Percentiles rank a stretch among this genome's conserved stretches.
These are phyloP conservation scores for Pseudoneurospora amorphoporcata DNA, from an alignment of 495 filamentous ascomycete species.

Conservation along the genomic window DNA sequence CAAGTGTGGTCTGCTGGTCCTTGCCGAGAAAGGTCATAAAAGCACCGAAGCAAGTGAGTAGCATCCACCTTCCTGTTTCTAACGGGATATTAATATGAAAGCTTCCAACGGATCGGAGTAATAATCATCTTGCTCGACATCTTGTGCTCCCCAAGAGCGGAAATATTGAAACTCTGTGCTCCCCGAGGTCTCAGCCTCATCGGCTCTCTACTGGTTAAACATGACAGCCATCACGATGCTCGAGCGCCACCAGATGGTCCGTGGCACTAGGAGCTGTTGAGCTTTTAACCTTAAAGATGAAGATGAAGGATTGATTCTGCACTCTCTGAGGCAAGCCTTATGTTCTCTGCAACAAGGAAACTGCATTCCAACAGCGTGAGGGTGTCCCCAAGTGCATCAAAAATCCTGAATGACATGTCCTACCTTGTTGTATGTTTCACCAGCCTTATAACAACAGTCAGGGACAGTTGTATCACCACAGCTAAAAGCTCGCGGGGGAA, in stretches of 20 bases:
- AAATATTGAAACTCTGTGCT: not conserved
- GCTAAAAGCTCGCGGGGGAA: not conserved
- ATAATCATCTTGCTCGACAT: not conserved
- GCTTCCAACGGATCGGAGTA: not conserved
- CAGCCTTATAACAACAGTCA: not conserved
- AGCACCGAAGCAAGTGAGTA: not conserved
- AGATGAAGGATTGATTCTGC: not conserved
- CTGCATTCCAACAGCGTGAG: not conserved
- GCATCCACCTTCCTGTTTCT: not conserved
- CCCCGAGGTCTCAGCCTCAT: not conserved
- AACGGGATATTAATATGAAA: not conserved
- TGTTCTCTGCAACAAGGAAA: not conserved
- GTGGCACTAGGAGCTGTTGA: not conserved
- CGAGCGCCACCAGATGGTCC: not conserved
- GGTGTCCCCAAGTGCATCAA: not conserved
- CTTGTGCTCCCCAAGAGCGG: not conserved
- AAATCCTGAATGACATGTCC: not conserved
- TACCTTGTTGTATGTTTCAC: not conserved
- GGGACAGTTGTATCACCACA: not conserved
- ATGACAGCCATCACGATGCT: not conserved
- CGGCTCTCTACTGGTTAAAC: not conserved
- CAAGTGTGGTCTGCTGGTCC: not conserved
- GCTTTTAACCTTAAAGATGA: not conserved
- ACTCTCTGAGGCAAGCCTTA: not conserved
- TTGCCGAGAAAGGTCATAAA: not conserved